These are phyloP conservation scores for Vaccinium darrowii DNA, from an alignment of 148 eudicot genomes.

Conservation along the genomic window DNA sequence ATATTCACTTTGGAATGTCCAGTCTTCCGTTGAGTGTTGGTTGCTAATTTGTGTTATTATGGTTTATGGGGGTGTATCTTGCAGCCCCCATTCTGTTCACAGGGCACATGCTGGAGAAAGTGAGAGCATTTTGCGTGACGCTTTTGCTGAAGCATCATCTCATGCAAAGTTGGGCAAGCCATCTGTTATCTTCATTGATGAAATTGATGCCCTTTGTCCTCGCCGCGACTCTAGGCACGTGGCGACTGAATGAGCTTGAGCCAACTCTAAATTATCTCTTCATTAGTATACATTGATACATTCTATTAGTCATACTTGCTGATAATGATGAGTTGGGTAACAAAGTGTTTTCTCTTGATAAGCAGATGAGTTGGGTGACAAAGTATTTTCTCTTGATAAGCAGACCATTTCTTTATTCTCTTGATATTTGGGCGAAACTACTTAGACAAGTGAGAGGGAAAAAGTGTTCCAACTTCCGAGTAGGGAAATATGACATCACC, in stretches of 20 bases:
- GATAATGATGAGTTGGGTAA: neutral
- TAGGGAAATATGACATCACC: neutral
- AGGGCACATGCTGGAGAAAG: slow-evolving; percentile 90
- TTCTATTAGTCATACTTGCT: neutral
- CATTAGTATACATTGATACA: neutral
- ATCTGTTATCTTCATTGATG: slow-evolving; percentile 86
- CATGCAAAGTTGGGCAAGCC: slow-evolving; percentile 72
- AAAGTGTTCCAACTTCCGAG: too few relatives aligned
- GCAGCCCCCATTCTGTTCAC: slow-evolving; percentile 92
- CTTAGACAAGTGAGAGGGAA: neutral
- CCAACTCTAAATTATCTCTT: neutral
- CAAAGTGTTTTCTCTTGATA: neutral
- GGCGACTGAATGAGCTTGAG: slow-evolving; percentile 6
- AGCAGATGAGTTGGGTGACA: neutral
- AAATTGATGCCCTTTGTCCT: slow-evolving; percentile 94
- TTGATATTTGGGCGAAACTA: neutral
- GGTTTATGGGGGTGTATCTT: slow-evolving; percentile 24
- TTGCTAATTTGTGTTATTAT: neutral
- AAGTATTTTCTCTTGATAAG: neutral
- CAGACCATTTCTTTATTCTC: neutral
- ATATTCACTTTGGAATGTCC: neutral
- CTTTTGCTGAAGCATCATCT: slow-evolving; percentile 81
- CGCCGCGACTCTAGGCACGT: slow-evolving; percentile 76
- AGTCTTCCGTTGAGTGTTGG: neutral
- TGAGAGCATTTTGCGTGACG: slow-evolving; percentile 79